Evolutionary conservation across 352 stramenopile species (phyloP), one percentile per base, ranked within the genome.

Genomic region (Aphanomyces euteiches): DNA sequence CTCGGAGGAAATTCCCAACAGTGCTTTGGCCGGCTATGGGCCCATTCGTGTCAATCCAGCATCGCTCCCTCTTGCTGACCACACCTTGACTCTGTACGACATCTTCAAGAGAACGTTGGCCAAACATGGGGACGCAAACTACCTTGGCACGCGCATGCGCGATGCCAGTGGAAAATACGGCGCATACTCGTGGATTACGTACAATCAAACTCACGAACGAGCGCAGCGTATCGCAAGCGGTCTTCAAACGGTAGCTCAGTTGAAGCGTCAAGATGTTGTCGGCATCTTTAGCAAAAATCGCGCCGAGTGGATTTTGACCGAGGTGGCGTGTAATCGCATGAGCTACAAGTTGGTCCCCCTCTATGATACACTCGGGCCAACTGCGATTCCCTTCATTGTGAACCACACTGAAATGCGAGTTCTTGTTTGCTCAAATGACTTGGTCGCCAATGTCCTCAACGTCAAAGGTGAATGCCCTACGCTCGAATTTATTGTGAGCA

Each of bases 231-330:
- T 70, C n/a, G 64, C 64, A 21, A 61, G 47, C 2, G 64, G 64
- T 5, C 41, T 70, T 21, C 37, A 70, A n/a, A 59, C 47, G 17
- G 12, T 70, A 36, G 4, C 61, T 8, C 36, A 70, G 17, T 74
- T 79, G 65, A 74, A 87, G 50, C 72, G 71, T 13, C 73, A 87
- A 34, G 59, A 59, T 36, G 74, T 90, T 41, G 66, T 97, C 39
- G 88, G 81, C 34, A 74, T 98, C 50, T 98, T 94, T 78, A 89
- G 89, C 67, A 92, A 85, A 65, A 98, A 98, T 73, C 90, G 85
- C 41, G 77, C 90, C 43, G 90, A 98, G 73, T 97, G 90, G 87
- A 78, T 97, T 12, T 75, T 99, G 39, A 83, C 80, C 1, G 96
- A 99, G 72, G 92, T 98, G 72, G 81, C 82, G 4, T 81, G 74